phyloP scores from a whole-genome alignment of 1,284 basidiomycete genomes.

The Takashimella koratensis region DNA sequence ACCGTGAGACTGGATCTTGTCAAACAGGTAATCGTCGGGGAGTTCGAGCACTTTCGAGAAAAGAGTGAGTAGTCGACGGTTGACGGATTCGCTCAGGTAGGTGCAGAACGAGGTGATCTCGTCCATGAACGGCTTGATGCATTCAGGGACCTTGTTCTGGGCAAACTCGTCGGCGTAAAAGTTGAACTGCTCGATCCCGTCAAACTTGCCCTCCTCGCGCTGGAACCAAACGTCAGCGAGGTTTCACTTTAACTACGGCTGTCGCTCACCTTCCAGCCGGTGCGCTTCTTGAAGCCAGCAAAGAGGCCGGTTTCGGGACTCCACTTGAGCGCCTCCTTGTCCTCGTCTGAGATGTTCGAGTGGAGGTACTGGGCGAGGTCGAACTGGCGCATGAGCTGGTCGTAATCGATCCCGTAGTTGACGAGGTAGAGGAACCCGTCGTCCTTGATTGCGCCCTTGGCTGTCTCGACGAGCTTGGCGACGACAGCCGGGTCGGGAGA shows the following conservation, averaged over 20 bases:
- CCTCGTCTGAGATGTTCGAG: conserved; percentile 26
- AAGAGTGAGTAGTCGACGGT: conserved; percentile 44
- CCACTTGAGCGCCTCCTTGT: conserved; percentile 44
- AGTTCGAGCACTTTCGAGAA: conserved; percentile 45
- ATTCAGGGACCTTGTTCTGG: conserved; percentile 9
- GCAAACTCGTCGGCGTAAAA: conserved; percentile 40
- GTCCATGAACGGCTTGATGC: conserved; percentile 18
- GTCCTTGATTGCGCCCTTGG: conserved; percentile 20
- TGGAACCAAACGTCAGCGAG: neutral
- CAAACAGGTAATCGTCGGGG: conserved; percentile 44
- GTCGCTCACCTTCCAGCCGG: conserved; percentile 43
- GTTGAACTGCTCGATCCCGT: conserved; percentile 38
- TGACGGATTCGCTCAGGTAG: conserved; percentile 44
- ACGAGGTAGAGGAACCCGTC: conserved; percentile 27
- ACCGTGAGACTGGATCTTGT: conserved; percentile 38
- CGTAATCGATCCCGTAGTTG: conserved; percentile 25
- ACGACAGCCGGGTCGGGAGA: conserved; percentile 8
- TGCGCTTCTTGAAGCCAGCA: conserved; percentile 45
- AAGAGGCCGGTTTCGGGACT: conserved; percentile 44
- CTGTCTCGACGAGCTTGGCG: conserved; percentile 7
- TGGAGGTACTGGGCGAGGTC: conserved; percentile 25
- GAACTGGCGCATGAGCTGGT: conserved; percentile 29
- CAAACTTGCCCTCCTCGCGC: neutral
- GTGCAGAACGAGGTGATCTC: conserved; percentile 45
- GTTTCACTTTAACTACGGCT: conserved; percentile 19